A percentile compares a stretch with the other conserved stretches of the same genome.
These are phyloP conservation scores for Pleurotus giganteus DNA, from an alignment of 768 basidiomycete species.

Conservation along the genomic window DNA sequence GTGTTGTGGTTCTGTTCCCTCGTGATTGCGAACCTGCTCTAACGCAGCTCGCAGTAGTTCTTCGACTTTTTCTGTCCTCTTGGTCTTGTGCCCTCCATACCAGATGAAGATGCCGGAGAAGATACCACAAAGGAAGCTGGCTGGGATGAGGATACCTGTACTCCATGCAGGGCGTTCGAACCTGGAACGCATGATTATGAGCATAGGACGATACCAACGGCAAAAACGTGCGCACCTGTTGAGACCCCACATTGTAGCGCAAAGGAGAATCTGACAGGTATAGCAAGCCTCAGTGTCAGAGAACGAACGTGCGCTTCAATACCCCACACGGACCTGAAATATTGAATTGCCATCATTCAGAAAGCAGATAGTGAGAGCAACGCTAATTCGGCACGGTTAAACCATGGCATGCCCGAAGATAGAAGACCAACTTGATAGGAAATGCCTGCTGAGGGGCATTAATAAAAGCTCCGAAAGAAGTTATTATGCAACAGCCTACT, in stretches of 20 bases:
- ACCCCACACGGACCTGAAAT: constrained; percentile 55
- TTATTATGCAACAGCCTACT: constrained; percentile 36
- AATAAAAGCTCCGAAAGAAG: neutral
- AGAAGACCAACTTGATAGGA: constrained; percentile 53
- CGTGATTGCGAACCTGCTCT: constrained; percentile 11
- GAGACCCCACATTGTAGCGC: constrained; percentile 80
- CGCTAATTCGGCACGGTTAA: constrained; percentile 30
- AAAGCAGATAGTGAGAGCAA: constrained; percentile 71
- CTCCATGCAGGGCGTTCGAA: constrained; percentile 70
- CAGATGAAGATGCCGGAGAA: constrained; percentile 71
- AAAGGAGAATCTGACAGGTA: constrained; percentile 50
- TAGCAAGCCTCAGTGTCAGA: neutral
- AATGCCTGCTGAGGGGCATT: constrained; percentile 49
- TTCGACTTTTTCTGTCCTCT: constrained; percentile 63
- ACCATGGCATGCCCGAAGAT: neutral
- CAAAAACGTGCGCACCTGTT: constrained; percentile 44
- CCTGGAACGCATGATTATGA: constrained; percentile 22
- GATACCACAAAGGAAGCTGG: constrained; percentile 77
- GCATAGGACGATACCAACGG: neutral
- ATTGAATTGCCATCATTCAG: constrained; percentile 76
- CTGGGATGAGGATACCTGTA: constrained; percentile 67
- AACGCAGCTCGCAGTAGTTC: constrained; percentile 53
- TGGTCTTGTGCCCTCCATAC: constrained; percentile 67
- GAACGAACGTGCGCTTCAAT: neutral
- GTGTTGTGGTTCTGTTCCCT: neutral